Evolutionary conservation across 441 rosid genomes (phyloP).

Genomic region (Erodium moschatum): DNA sequence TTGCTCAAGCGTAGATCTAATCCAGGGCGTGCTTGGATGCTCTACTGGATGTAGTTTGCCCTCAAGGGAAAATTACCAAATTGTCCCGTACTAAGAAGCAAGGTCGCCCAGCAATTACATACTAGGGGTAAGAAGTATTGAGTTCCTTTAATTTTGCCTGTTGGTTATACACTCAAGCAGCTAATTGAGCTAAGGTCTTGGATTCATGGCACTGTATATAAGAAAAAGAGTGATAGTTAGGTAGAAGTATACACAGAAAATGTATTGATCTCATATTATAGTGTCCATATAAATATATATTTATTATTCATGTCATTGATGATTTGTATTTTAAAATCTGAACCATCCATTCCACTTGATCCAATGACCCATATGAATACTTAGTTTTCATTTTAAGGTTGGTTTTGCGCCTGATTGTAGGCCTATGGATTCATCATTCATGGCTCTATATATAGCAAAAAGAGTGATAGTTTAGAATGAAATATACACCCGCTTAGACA

Average conservation of each 20-base stretch:
- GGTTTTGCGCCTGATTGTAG: no score
- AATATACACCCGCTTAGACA: conserved; percentile 7
- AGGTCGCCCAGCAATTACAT: conserved; percentile 28
- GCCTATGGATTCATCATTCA: no score
- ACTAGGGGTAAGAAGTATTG: conserved; percentile 52
- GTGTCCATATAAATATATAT: no score
- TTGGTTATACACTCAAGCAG: conserved; percentile 34
- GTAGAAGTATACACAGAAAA: conserved; percentile 25
- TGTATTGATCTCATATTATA: conserved; percentile 16
- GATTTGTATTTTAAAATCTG: no score
- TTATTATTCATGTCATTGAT: no score
- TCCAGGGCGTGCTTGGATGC: conserved; percentile 86
- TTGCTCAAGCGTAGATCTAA: conserved; percentile 64
- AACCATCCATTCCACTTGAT: no score
- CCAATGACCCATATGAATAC: no score
- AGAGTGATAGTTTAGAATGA: not conserved
- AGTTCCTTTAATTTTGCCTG: conserved; percentile 21
- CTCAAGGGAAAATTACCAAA: conserved; percentile 33
- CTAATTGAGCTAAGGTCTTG: conserved; percentile 20
- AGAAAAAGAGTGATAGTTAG: conserved; percentile 37
- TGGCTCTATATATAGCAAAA: not conserved
- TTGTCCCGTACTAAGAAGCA: conserved; percentile 49
- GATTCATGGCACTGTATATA: conserved; percentile 24
- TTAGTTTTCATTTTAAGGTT: no score
- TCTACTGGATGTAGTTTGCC: conserved; percentile 95